Conservation (phyloP, 1,139 yeast species). For the Arxiozyma bovina region DNA sequence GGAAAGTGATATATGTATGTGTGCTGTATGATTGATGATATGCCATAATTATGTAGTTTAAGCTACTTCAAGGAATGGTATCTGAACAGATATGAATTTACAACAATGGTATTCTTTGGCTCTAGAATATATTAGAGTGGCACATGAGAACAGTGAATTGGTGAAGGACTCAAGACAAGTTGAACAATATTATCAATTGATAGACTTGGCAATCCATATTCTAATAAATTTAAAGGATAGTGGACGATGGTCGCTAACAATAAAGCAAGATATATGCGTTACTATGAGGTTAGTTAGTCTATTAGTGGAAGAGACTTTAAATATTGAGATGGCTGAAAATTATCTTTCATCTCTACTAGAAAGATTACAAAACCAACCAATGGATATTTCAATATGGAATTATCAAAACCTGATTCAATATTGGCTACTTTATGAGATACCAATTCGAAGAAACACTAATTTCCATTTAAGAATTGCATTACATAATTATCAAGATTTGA, state of each 20-base stretch:
- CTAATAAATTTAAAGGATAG: constrained; percentile 15
- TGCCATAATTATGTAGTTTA: no score
- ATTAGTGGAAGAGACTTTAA: constrained; percentile 22
- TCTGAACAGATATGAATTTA: neutral
- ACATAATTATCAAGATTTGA: constrained; percentile 17
- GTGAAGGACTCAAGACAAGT: constrained; percentile 15
- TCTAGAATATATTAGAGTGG: constrained; percentile 1
- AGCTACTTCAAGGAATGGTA: neutral
- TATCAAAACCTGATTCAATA: constrained; percentile 22
- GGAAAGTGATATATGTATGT: no score
- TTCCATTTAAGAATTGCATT: constrained; percentile 22
- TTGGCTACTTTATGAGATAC: constrained; percentile 17
- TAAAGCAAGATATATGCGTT: constrained; percentile 22
- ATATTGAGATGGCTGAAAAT: constrained; percentile 24
- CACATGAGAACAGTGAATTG: constrained; percentile 4
- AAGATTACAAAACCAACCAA: constrained; percentile 16
- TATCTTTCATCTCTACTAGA: constrained; percentile 22
- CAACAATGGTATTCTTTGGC: constrained; percentile 2
- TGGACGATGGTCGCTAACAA: constrained; percentile 13
- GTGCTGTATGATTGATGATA: neutral
- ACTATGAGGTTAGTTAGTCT: constrained; percentile 20
- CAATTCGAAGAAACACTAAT: constrained; percentile 12
- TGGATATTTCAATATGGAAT: constrained; percentile 9
- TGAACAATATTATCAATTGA: constrained; percentile 22
- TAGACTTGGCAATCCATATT: constrained; percentile 19